phyloP scores from a whole-genome alignment of 129 eudicot genomes.

The Sambucus nigra region DNA sequence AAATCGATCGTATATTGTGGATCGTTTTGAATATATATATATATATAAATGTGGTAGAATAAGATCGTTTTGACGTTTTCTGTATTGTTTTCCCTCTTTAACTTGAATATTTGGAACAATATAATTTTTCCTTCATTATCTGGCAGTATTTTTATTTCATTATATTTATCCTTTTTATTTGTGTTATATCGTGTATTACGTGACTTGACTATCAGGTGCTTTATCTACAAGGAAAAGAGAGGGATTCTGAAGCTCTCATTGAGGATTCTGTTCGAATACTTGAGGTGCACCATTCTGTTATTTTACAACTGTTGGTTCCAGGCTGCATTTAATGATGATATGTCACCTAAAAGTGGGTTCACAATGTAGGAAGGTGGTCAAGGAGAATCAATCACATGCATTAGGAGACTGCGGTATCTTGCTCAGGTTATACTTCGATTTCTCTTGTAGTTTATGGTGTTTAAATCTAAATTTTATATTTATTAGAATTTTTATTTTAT shows the following conservation, averaged over 20 bases:
- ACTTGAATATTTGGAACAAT: no score
- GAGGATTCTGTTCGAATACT: conserved; percentile 62
- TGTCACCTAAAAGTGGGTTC: conserved; percentile 11
- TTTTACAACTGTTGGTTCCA: neutral
- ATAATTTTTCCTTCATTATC: no score
- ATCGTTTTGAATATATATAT: no score
- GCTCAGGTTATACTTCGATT: conserved; percentile 52
- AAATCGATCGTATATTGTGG: no score
- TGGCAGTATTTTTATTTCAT: no score
- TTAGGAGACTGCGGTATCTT: conserved; percentile 66
- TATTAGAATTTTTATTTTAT: no score
- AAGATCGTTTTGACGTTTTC: no score
- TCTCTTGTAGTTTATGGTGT: conserved; percentile 4
- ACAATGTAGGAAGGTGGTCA: conserved; percentile 62
- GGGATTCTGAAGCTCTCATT: conserved; percentile 63
- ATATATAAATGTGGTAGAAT: no score
- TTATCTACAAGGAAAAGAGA: conserved; percentile 55
- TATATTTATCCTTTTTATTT: neutral
- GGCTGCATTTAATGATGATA: neutral
- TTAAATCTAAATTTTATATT: no score
- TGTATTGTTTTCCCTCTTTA: no score
- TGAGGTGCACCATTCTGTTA: conserved; percentile 42
- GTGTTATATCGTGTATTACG: neutral
- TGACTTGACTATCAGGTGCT: conserved; percentile 41
- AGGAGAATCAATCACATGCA: conserved; percentile 69